These are phyloP conservation scores for Scheffersomyces parashehatae DNA, from an alignment of 1,139 yeast genomes.

Conservation along the genomic window DNA sequence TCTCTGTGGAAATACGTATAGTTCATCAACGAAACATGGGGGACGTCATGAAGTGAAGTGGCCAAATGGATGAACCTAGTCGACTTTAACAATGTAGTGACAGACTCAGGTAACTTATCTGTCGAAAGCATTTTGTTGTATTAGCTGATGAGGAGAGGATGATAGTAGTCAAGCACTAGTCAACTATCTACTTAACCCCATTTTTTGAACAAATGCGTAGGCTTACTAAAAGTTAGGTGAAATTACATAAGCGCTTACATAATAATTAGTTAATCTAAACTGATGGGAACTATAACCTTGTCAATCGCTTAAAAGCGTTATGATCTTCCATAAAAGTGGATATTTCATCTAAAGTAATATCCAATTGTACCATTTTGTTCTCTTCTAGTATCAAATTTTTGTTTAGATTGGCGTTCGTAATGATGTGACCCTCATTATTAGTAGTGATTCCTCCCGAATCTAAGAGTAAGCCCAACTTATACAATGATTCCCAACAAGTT, in stretches of 20 bases:
- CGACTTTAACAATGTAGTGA: constrained; percentile 51
- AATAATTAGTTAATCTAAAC: not conserved
- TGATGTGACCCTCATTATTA: constrained; percentile 32
- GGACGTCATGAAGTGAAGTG: constrained; percentile 65
- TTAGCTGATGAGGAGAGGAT: not conserved
- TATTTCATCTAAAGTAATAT: constrained; percentile 47
- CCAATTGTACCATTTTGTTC: constrained; percentile 49
- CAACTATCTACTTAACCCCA: no score
- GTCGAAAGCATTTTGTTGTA: constrained; percentile 1
- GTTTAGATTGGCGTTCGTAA: constrained; percentile 31
- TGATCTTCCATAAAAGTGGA: constrained; percentile 31
- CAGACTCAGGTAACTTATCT: constrained; percentile 54
- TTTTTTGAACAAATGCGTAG: no score
- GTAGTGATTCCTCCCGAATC: constrained; percentile 36
- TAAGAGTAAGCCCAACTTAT: constrained; percentile 36
- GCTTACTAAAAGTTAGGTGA: no score
- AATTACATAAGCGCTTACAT: not conserved
- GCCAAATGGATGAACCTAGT: constrained; percentile 80
- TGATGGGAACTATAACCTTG: constrained; percentile 23
- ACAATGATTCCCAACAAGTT: constrained; percentile 56
- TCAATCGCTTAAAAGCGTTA: constrained; percentile 32
- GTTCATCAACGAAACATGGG: constrained; percentile 89
- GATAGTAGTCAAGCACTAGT: not conserved
- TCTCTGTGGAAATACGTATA: constrained; percentile 59
- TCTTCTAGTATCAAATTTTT: constrained; percentile 40